These are phyloP conservation scores for Fagus sylvatica DNA, from an alignment of 306 rosid species.

Conservation along the genomic window DNA sequence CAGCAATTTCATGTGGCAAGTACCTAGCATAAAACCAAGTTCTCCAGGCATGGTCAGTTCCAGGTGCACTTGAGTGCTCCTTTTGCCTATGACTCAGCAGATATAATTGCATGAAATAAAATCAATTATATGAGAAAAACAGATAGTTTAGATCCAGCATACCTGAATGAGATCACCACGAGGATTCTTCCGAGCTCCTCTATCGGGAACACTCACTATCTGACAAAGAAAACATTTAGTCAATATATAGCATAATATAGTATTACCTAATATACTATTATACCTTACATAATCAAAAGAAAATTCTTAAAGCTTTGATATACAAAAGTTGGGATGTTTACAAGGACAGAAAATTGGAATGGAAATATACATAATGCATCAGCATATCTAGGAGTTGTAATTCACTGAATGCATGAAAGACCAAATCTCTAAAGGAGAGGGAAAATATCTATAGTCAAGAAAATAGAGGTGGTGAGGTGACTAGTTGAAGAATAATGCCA, in stretches of 20 bases:
- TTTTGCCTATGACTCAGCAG: background rate
- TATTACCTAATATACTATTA: too few species aligned
- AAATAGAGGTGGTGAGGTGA: too few species aligned
- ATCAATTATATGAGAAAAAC: background rate
- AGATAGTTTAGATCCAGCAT: conserved; percentile 18
- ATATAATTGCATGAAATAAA: background rate
- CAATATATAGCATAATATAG: background rate
- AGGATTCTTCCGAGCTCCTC: conserved; percentile 61
- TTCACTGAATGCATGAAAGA: too few species aligned
- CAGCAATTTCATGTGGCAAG: background rate
- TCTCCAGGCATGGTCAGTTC: background rate
- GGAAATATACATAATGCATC: too few species aligned
- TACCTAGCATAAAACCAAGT: background rate
- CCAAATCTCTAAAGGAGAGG: too few species aligned
- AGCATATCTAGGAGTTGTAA: too few species aligned
- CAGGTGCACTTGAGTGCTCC: background rate
- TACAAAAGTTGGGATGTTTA: too few species aligned
- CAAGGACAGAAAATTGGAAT: too few species aligned
- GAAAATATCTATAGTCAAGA: too few species aligned
- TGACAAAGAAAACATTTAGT: conserved; percentile 27
- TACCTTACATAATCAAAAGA: background rate
- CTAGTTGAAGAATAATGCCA: too few species aligned
- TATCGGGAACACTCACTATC: conserved; percentile 69
- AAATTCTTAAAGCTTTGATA: too few species aligned
- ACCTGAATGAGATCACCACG: conserved; percentile 59